Evolutionary conservation across 345 rosid genomes (phyloP).

Genomic region (Brassica carinata): DNA sequence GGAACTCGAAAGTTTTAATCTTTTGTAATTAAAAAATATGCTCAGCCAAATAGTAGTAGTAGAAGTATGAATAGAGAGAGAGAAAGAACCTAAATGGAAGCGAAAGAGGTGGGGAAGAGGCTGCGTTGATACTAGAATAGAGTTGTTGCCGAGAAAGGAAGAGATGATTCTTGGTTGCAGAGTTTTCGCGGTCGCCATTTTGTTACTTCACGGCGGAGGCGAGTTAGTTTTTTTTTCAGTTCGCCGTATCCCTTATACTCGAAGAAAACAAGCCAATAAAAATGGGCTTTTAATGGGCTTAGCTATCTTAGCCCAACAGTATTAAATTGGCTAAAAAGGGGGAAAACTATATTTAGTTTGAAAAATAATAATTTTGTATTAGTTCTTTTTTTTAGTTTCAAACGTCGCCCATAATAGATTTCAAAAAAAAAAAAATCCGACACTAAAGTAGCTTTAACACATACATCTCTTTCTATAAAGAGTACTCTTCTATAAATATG

Average conservation of each 20-base stretch:
- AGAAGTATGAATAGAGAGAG: neutral
- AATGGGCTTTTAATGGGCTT: too few species aligned
- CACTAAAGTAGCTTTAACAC: slow-evolving; percentile 7
- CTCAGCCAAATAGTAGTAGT: neutral
- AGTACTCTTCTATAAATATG: neutral
- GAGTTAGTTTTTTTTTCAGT: too few species aligned
- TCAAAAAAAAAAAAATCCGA: slow-evolving; percentile 3
- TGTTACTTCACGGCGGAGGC: neutral
- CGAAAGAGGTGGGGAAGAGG: slow-evolving; percentile 55
- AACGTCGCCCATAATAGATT: too few species aligned
- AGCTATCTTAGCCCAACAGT: too few species aligned
- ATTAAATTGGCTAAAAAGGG: too few species aligned
- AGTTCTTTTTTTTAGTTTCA: too few species aligned
- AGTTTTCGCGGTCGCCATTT: slow-evolving; percentile 61
- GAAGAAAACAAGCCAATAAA: too few species aligned
- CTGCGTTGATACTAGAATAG: slow-evolving; percentile 46
- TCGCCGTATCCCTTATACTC: too few species aligned
- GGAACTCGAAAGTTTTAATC: slow-evolving; percentile 16
- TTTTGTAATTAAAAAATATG: neutral
- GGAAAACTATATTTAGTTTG: too few species aligned
- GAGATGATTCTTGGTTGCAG: slow-evolving; percentile 67
- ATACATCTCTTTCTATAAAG: slow-evolving; percentile 17
- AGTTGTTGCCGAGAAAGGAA: slow-evolving; percentile 58
- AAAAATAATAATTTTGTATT: too few species aligned
- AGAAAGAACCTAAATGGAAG: slow-evolving; percentile 50